phyloP scores from a whole-genome alignment of 1,139 yeast species.

The Blastobotrys apis region DNA sequence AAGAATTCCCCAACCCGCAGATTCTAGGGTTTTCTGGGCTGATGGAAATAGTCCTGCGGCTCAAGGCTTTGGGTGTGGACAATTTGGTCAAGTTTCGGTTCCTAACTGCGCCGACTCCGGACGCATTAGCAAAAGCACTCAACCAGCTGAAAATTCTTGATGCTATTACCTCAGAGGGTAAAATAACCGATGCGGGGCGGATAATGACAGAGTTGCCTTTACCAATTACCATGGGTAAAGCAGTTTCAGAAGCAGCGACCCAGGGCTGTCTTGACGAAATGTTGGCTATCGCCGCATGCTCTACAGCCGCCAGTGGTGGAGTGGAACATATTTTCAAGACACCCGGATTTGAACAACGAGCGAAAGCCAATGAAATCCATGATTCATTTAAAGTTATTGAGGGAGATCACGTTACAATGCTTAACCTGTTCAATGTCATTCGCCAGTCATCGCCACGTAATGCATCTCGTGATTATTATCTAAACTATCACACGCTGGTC shows the following conservation, averaged over 20 bases:
- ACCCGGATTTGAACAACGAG: constrained; percentile 44
- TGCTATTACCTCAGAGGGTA: constrained; percentile 78
- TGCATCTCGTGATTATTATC: constrained; percentile 73
- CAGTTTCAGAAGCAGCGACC: constrained; percentile 18
- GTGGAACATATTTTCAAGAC: constrained; percentile 62
- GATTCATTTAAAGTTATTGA: constrained; percentile 75
- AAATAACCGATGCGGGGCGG: constrained; percentile 63
- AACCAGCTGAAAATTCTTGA: constrained; percentile 50
- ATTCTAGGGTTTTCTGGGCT: constrained; percentile 75
- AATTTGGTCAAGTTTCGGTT: constrained; percentile 85
- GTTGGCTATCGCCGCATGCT: constrained; percentile 60
- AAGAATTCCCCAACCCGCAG: constrained; percentile 65
- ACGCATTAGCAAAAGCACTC: constrained; percentile 72
- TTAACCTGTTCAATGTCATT: constrained; percentile 66
- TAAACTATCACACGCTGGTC: constrained; percentile 66
- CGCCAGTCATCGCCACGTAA: not conserved
- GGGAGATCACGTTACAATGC: constrained; percentile 81
- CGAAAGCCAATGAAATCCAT: constrained; percentile 47
- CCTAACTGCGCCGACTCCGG: constrained; percentile 86
- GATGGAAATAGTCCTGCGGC: constrained; percentile 71
- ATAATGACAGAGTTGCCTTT: constrained; percentile 84
- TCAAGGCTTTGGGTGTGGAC: constrained; percentile 78
- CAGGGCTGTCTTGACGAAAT: constrained; percentile 68
- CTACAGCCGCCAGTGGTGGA: constrained; percentile 49
- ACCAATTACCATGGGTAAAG: constrained; percentile 31